Conservation (phyloP, 371 early-diverging fungal species). For the Mucor circinelloides region DNA sequence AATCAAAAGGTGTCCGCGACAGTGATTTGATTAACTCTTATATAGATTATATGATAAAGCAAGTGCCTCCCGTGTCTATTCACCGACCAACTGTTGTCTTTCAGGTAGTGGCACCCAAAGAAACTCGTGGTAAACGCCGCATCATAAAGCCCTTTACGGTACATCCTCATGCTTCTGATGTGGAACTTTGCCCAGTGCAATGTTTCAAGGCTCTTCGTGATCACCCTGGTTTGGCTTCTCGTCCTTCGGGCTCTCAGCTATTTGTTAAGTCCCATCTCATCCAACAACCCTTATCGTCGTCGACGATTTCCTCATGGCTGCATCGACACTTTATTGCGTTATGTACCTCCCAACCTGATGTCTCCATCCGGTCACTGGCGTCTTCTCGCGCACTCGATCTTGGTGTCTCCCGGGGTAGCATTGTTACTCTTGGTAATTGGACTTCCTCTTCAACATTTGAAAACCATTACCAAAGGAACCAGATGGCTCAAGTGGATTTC, state of each 20-base stretch:
- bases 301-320: conserved; percentile 9
- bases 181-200: not conserved
- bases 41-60: not conserved
- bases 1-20: not conserved
- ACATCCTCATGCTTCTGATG: not conserved
- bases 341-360: not conserved
- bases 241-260: not conserved
- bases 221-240: not conserved
- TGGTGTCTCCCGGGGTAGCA: conserved; percentile 8
- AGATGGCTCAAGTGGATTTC: too few relatives aligned
- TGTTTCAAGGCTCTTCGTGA: not conserved
- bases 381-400: conserved; percentile 3
- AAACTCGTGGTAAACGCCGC: too few relatives aligned
- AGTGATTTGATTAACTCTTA: not conserved
- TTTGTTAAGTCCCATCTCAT: not conserved
- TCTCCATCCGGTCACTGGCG: conserved; percentile 15
- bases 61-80: not conserved
- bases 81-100: not conserved
- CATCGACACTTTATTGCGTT: conserved; percentile 2
- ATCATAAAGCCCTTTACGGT: conserved; percentile 17
- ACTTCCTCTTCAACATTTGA: conserved; percentile 5
- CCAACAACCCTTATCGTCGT: not conserved
- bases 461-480: conserved; percentile 6
- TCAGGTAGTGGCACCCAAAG: too few relatives aligned
- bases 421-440: conserved; percentile 16